A percentile compares a stretch with the other conserved stretches of the same genome.
phyloP scores from a whole-genome alignment of 2,329 filamentous ascomycete genomes.

The Cryphonectria naterciae region DNA sequence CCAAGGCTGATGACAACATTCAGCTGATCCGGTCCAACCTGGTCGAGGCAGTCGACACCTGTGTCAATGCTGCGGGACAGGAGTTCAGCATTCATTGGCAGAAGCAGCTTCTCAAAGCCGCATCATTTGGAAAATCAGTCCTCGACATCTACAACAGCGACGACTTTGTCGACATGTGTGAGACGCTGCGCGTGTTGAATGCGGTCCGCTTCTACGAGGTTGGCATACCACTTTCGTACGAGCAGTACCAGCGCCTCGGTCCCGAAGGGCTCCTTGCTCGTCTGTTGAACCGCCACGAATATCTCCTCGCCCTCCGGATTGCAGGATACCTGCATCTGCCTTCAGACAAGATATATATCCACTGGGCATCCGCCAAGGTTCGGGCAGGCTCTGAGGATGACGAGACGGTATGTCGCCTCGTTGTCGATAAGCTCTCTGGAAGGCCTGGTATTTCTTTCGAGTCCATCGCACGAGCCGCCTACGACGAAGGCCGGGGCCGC shows the following conservation, averaged over 20 bases:
- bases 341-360: slow-evolving; percentile 88
- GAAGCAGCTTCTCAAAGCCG: slow-evolving; percentile 92
- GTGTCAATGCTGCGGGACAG: slow-evolving; percentile 89
- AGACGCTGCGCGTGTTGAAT: slow-evolving; percentile 89
- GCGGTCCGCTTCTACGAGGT: slow-evolving; percentile 90
- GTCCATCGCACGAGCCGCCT: slow-evolving; percentile 87
- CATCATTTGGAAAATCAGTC: slow-evolving; percentile 96
- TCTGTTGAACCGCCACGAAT: slow-evolving; percentile 86
- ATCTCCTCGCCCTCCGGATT: slow-evolving; percentile 85
- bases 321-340: slow-evolving; percentile 86
- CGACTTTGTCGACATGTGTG: slow-evolving; percentile 98
- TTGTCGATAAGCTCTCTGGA: slow-evolving; percentile 83
- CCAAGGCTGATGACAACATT: slow-evolving; percentile 97
- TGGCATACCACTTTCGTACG: slow-evolving; percentile 87
- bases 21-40: slow-evolving; percentile 87
- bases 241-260: slow-evolving; percentile 89
- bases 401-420: slow-evolving; percentile 80
- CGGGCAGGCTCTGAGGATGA: slow-evolving; percentile 83
- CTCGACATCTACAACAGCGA: slow-evolving; percentile 97
- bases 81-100: slow-evolving; percentile 93
- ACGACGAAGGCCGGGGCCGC: slow-evolving; percentile 88
- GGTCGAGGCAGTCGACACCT: slow-evolving; percentile 90
- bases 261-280: slow-evolving; percentile 86
- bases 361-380: slow-evolving; percentile 96
- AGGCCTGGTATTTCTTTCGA: slow-evolving; percentile 96